Conservation (phyloP, 1,284 basidiomycete genomes). For the Ustilago bromivora region DNA sequence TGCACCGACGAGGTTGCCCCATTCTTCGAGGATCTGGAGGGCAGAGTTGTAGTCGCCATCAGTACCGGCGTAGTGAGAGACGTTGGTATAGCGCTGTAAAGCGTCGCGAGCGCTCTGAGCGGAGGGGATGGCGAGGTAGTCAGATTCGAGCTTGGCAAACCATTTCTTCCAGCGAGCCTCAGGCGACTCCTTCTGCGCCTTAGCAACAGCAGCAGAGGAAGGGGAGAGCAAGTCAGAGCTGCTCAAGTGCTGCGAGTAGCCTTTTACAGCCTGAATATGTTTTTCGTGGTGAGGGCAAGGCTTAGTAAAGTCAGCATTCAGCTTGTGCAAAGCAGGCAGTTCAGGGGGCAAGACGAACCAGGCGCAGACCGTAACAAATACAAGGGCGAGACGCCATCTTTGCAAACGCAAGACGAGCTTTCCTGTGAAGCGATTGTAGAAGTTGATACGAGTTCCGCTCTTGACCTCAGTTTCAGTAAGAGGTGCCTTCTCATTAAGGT, state of each 20-base stretch:
- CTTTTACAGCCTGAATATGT: slow-evolving; percentile 5
- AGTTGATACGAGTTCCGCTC: not conserved
- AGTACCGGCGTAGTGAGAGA: slow-evolving; percentile 59
- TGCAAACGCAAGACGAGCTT: not conserved
- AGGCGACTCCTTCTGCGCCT: slow-evolving; percentile 7
- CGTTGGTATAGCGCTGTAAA: slow-evolving; percentile 57
- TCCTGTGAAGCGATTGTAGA: not conserved
- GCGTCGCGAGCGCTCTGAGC: slow-evolving; percentile 49
- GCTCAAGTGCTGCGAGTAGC: slow-evolving; percentile 22
- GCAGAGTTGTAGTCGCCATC: slow-evolving; percentile 56
- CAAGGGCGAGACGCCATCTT: not conserved
- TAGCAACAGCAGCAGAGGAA: not conserved
- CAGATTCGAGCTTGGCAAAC: slow-evolving; percentile 43
- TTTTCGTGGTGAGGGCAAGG: slow-evolving; percentile 14
- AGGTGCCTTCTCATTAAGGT: slow-evolving; percentile 2
- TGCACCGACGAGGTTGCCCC: slow-evolving; percentile 59
- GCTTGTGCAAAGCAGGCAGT: not conserved
- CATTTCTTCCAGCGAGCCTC: slow-evolving; percentile 35
- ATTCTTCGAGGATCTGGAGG: slow-evolving; percentile 54
- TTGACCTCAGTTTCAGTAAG: not conserved
- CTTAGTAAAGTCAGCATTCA: not conserved
- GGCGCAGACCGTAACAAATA: not conserved
- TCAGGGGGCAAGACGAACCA: slow-evolving; percentile 4
- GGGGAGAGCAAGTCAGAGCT: slow-evolving; percentile 10
- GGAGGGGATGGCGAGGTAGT: slow-evolving; percentile 46